Conservation (phyloP, 2,329 filamentous ascomycete genomes). For the Exophiala sp. region DNA sequence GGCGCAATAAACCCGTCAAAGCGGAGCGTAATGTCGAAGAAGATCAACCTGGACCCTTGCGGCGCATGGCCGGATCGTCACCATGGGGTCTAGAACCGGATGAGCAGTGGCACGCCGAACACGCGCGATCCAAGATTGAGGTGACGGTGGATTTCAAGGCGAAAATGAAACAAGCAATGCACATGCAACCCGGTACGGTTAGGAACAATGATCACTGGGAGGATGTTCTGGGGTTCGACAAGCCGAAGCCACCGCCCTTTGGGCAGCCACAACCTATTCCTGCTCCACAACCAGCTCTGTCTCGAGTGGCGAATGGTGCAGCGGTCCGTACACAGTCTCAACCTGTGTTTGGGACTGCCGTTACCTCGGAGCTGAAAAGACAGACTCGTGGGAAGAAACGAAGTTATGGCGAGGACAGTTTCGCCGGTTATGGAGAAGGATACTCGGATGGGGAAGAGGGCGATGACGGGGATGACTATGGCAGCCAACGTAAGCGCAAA, state of each 20-base stretch:
- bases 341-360: background rate
- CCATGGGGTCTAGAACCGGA: constrained; percentile 45
- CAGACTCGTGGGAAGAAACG: constrained; percentile 46
- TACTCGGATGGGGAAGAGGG: constrained; percentile 44
- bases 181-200: constrained; percentile 43
- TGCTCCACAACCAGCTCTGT: constrained; percentile 30
- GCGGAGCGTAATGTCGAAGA: constrained; percentile 33
- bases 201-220: constrained; percentile 46
- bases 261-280: constrained; percentile 29
- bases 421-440: constrained; percentile 48
- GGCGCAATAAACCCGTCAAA: constrained; percentile 45
- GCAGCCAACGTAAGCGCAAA: constrained; percentile 18
- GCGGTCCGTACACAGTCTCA: constrained; percentile 16
- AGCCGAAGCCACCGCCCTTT: constrained; percentile 33
- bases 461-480: constrained; percentile 8
- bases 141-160: constrained; percentile 38
- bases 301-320: constrained; percentile 29
- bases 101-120: constrained; percentile 48
- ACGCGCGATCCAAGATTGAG: constrained; percentile 44
- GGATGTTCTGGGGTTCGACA: constrained; percentile 43
- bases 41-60: constrained; percentile 31
- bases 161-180: constrained; percentile 42
- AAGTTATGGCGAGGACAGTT: constrained; percentile 47
- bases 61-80: constrained; percentile 32
- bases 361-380: constrained; percentile 35